Conservation (phyloP, 164 flowering plant genomes). For the Chimonanthus praecox region DNA sequence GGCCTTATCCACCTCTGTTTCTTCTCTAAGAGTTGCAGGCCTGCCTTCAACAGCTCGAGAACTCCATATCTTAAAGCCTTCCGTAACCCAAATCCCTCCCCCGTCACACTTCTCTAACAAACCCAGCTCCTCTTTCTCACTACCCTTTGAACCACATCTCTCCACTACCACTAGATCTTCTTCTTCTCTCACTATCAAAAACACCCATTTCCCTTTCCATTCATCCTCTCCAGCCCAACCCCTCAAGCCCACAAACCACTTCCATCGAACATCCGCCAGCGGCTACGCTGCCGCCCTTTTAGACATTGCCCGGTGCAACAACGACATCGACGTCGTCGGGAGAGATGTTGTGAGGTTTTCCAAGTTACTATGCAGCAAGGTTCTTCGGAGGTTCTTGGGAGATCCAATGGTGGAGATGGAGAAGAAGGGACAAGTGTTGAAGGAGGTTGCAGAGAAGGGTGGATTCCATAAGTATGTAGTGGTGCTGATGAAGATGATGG, state of each 20-base stretch:
- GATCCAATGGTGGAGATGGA: conserved; percentile 23
- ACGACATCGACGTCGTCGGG: conserved; percentile 22
- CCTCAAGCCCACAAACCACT: background rate
- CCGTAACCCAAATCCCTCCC: background rate
- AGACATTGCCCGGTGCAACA: conserved; percentile 35
- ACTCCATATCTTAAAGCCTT: conserved; percentile 15
- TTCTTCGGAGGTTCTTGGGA: conserved; percentile 20
- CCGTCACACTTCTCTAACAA: conserved; percentile 4
- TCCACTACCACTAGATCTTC: conserved; percentile 5
- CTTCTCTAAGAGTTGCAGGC: conserved; percentile 23
- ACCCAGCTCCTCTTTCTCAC: conserved; percentile 8
- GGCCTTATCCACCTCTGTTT: conserved; percentile 35
- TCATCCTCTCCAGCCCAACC: conserved; percentile 9
- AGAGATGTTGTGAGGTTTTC: conserved; percentile 40
- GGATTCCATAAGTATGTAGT: conserved; percentile 39
- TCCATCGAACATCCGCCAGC: conserved; percentile 29
- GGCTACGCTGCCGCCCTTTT: conserved; percentile 69
- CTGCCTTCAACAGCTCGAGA: conserved; percentile 19
- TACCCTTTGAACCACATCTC: conserved; percentile 5
- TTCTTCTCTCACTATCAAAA: conserved; percentile 11
- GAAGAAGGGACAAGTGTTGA: conserved; percentile 36
- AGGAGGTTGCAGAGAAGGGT: conserved; percentile 32
- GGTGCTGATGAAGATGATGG: conserved; percentile 45
- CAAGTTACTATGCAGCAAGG: conserved; percentile 22
- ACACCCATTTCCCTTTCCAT: conserved; percentile 11